These are phyloP conservation scores for Pseudoscleropodium purum DNA, from an alignment of 225 moss, liverwort and hornwort genomes.

Conservation along the genomic window DNA sequence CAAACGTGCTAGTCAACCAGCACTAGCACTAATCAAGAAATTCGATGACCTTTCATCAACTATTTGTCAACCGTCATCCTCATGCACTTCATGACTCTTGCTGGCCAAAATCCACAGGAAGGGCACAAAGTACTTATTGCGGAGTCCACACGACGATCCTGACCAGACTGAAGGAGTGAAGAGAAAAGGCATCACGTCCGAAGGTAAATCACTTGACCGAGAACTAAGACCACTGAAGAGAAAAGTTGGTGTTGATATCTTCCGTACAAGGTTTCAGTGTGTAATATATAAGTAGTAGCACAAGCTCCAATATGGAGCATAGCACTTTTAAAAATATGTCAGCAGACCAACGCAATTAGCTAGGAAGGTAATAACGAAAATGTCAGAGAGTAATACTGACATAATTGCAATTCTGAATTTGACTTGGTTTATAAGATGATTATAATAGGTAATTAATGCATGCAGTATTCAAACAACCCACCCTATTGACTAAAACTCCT, in stretches of 20 bases:
- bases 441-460: not conserved
- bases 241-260: not conserved
- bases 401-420: not conserved
- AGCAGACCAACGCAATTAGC: not conserved
- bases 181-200: not conserved
- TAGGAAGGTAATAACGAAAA: not conserved
- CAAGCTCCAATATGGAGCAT: not conserved
- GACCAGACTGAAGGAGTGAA: not conserved
- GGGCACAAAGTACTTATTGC: not conserved
- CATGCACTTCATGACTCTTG: not conserved
- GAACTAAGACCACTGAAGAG: not conserved
- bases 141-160: not conserved
- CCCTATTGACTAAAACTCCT: not conserved
- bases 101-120: not conserved
- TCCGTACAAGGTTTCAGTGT: not conserved
- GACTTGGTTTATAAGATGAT: not conserved
- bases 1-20: not conserved
- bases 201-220: not conserved
- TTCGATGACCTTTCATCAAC: not conserved
- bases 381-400: slow-evolving; percentile 13
- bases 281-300: not conserved
- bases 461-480: not conserved
- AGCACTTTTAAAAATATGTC: not conserved
- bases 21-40: not conserved
- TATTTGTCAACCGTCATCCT: not conserved